Base-by-base conservation (phyloP, 768 basidiomycete genomes). In the Cystoderma amianthinum region DNA sequence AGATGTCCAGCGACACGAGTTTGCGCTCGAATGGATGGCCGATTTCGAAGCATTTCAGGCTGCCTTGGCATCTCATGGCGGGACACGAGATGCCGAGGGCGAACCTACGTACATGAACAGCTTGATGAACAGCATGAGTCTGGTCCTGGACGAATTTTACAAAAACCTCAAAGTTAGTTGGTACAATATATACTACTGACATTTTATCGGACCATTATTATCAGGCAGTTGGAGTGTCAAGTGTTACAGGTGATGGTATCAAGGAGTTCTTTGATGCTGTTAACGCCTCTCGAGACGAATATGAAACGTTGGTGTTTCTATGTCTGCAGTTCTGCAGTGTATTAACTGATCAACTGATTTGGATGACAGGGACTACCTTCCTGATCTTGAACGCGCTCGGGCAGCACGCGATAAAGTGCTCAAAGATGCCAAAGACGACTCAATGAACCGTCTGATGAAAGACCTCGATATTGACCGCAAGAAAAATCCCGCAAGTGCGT, bases 31-130 rank as follows among this genome's bases (percentile, higher is more conserved):
- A 47, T 99, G 96, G 96, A 98, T 98, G 95, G 72, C 78, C 35
- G 96, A 99, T 58, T 99, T 97, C 54, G 95, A 99, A 60, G 78
- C 78, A 18, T 99, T 97, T 63, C 96, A 98, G 58, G 74, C 71
- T 2, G 95, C 94, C 1, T 64, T 99, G 41, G 78, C 85, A 2
- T 68, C 81, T 1, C 82, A 87, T 53, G 66, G 69, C 38, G 78
- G 79, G 9, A 74, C 75, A 18, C 71, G 74, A 40, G 83, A 88
- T 57, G 71, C 81, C 3, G 85, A 93, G 47, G 93, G 89, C 38
- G 96, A 95, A 55, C 88, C 90, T 36, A 93, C 87, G 30, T 98
- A 97, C 60, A 96, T 97, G 93, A 94, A 90, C 58, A 94, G 91
- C 57, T 67, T 99, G 48, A 99, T 98, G 95, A 92, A 95, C 49